phyloP scores from a whole-genome alignment of 2,329 filamentous ascomycete genomes.

The Sordariomycetes sp. region DNA sequence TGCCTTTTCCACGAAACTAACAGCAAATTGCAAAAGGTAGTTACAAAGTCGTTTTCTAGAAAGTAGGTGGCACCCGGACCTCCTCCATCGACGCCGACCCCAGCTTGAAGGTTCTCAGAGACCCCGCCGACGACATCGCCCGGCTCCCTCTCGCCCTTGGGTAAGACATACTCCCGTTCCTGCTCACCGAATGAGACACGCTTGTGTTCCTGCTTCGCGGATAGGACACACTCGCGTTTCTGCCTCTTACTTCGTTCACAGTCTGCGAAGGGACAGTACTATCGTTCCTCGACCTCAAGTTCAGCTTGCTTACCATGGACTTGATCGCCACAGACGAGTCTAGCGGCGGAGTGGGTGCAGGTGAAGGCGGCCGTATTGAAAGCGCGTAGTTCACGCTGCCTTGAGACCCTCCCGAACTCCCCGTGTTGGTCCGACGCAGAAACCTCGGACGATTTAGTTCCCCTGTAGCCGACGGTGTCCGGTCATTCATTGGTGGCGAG shows the following conservation, averaged over 20 bases:
- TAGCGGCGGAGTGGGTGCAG: constrained; percentile 13
- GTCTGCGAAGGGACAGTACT: constrained; percentile 8
- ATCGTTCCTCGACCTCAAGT: constrained; percentile 14
- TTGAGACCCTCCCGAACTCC: constrained; percentile 7
- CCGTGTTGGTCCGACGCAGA: constrained; percentile 9
- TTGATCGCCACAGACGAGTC: constrained; percentile 14
- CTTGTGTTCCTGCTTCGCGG: constrained; percentile 3
- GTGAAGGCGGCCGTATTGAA: constrained; percentile 10
- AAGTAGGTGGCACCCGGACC: neutral
- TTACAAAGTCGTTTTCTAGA: neutral
- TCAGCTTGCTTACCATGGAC: constrained; percentile 18
- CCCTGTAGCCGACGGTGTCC: constrained; percentile 3
- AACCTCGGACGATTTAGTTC: constrained; percentile 6
- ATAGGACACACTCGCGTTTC: constrained; percentile 3
- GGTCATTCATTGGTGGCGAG: constrained; percentile 9
- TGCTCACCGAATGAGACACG: neutral
- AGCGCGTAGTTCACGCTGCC: constrained; percentile 5
- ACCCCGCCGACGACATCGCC: constrained; percentile 8
- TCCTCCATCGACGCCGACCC: constrained; percentile 7
- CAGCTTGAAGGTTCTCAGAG: constrained; percentile 12
- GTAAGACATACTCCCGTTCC: constrained; percentile 2
- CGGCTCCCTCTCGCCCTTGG: constrained; percentile 3
- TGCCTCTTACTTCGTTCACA: neutral
- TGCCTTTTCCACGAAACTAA: neutral
- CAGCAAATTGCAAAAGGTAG: neutral